Evolutionary conservation across 2,329 filamentous ascomycete genomes (phyloP).

Genomic region (Apiospora saccharicola): DNA sequence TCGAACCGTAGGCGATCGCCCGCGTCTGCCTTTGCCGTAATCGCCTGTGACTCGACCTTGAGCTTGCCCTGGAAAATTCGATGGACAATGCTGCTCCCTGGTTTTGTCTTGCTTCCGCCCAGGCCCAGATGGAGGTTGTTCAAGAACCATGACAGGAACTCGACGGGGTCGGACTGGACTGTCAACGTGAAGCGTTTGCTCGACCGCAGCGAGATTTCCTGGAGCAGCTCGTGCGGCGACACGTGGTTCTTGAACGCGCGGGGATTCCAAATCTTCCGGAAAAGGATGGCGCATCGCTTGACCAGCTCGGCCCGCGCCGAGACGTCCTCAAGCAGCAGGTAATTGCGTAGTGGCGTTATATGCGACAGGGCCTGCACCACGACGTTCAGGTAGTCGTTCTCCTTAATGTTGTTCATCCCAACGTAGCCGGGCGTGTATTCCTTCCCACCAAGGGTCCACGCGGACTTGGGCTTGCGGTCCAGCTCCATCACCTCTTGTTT

Average conservation of each 20-base stretch:
- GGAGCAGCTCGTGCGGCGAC: constrained; percentile 94
- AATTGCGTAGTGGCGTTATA: constrained; percentile 88
- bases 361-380: constrained; percentile 91
- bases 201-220: constrained; percentile 89
- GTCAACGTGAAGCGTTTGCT: constrained; percentile 93
- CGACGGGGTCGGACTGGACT: constrained; percentile 90
- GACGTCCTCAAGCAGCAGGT: constrained; percentile 87
- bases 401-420: constrained; percentile 99
- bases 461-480: constrained; percentile 69
- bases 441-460: constrained; percentile 82
- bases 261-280: constrained; percentile 98
- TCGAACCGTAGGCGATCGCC: constrained; percentile 91
- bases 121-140: constrained; percentile 94
- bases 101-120: constrained; percentile 87
- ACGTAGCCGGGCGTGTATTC: constrained; percentile 94
- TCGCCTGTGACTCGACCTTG: constrained; percentile 91
- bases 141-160: constrained; percentile 96
- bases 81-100: constrained; percentile 86
- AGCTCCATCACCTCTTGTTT: constrained; percentile 81
- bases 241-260: constrained; percentile 96
- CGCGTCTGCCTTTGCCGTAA: constrained; percentile 88
- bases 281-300: constrained; percentile 84
- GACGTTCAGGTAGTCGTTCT: constrained; percentile 98
- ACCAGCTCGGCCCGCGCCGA: constrained; percentile 77
- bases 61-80: constrained; percentile 92